phyloP scores from a whole-genome alignment of 352 stramenopile species.

The Globisporangium uncinulatum region DNA sequence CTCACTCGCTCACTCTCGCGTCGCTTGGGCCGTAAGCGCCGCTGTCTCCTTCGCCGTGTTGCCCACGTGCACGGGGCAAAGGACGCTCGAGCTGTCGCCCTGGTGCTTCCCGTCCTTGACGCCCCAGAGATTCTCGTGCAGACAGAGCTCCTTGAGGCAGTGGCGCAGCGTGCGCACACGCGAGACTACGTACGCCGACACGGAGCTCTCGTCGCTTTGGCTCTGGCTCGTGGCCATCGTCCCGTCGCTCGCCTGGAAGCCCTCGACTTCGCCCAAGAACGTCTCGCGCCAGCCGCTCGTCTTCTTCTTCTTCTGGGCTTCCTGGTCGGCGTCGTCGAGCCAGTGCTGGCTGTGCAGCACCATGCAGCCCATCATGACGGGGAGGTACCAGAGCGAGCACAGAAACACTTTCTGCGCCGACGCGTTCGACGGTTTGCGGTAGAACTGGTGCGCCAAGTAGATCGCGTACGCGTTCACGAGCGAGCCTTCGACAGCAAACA shows the following conservation, averaged over 20 bases:
- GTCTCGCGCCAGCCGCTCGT: constrained; percentile 58
- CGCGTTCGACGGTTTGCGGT: constrained; percentile 90
- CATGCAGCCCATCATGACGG: constrained; percentile 96
- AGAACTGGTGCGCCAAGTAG: constrained; percentile 94
- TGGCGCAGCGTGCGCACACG: constrained; percentile 63
- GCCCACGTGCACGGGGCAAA: constrained; percentile 75
- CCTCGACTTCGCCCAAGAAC: constrained; percentile 67
- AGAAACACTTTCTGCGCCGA: constrained; percentile 97
- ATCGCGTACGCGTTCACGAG: constrained; percentile 95
- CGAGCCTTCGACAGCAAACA: constrained; percentile 98
- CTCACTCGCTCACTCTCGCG: constrained; percentile 8
- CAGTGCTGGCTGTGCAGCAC: constrained; percentile 95
- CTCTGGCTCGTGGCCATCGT: constrained; percentile 24
- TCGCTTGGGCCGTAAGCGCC: constrained; percentile 46
- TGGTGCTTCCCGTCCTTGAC: constrained; percentile 71
- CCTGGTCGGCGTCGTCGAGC: constrained; percentile 64
- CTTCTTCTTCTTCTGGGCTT: constrained; percentile 52
- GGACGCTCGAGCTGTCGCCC: constrained; percentile 60
- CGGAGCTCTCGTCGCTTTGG: constrained; percentile 48
- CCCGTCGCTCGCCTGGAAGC: constrained; percentile 42
- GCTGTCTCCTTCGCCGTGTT: constrained; percentile 63
- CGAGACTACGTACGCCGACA: constrained; percentile 55
- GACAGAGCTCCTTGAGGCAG: constrained; percentile 70
- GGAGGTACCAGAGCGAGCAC: constrained; percentile 97
- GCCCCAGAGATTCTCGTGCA: constrained; percentile 83